Percentiles rank a stretch among this genome's conserved stretches.
Conservation (phyloP, 2,329 filamentous ascomycete species). For the Trichophyton benhamiae region DNA sequence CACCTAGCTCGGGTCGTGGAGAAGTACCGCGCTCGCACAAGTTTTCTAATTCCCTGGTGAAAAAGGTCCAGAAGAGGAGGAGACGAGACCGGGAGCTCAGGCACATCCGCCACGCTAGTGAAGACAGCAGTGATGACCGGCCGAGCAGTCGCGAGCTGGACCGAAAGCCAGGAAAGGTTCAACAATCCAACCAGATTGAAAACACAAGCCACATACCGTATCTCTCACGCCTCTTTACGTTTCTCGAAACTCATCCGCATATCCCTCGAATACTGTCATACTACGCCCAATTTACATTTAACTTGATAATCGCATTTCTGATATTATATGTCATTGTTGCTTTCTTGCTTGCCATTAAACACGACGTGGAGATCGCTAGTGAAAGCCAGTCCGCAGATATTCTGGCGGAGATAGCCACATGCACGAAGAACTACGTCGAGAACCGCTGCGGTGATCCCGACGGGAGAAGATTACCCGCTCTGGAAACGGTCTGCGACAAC, state of each 20-base stretch:
- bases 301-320: conserved; percentile 37
- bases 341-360: conserved; percentile 56
- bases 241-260: conserved; percentile 52
- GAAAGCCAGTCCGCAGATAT: conserved; percentile 56
- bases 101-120: conserved; percentile 29
- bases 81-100: conserved; percentile 36
- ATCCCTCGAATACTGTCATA: conserved; percentile 54
- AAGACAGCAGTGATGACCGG: conserved; percentile 33
- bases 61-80: conserved; percentile 38
- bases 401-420: conserved; percentile 59
- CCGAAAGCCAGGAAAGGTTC: neutral
- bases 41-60: conserved; percentile 34
- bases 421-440: conserved; percentile 57
- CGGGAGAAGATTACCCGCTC: conserved; percentile 50
- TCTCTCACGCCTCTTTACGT: conserved; percentile 44
- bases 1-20: conserved; percentile 47
- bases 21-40: conserved; percentile 46
- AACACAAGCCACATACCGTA: conserved; percentile 16
- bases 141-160: conserved; percentile 26
- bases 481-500: conserved; percentile 59
- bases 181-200: neutral
- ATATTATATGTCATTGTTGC: conserved; percentile 55
- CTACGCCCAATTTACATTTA: conserved; percentile 50
- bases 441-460: conserved; percentile 61
- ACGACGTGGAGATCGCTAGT: conserved; percentile 62